These are phyloP conservation scores for Pseudogymnoascus sp. DNA, from an alignment of 2,329 filamentous ascomycete genomes.

Conservation along the genomic window DNA sequence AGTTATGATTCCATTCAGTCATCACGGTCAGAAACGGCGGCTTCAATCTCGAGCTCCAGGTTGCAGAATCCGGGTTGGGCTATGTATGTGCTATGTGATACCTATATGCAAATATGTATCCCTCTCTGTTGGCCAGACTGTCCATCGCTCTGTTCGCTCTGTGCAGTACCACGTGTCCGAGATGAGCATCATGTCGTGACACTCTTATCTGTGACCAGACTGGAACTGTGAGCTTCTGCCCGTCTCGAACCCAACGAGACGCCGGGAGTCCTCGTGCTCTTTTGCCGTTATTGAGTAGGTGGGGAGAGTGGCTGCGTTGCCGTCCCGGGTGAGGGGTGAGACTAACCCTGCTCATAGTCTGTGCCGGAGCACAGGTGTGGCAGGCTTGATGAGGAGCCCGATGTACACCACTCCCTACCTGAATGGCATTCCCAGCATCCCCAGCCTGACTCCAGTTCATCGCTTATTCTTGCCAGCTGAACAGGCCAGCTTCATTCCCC, in stretches of 20 bases:
- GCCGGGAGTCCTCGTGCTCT: background rate
- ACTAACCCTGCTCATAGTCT: background rate
- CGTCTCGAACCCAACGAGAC: background rate
- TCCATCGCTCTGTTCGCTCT: background rate
- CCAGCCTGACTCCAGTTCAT: background rate
- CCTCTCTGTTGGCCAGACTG: background rate
- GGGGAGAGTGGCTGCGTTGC: background rate
- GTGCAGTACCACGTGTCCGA: background rate
- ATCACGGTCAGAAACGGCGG: background rate
- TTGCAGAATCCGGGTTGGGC: background rate
- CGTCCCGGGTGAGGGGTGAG: background rate
- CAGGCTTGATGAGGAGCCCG: background rate
- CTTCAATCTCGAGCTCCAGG: background rate
- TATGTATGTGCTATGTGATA: background rate
- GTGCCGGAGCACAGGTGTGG: background rate
- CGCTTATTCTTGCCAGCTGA: background rate
- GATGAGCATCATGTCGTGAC: background rate
- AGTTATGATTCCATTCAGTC: background rate
- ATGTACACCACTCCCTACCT: background rate
- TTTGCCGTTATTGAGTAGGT: background rate
- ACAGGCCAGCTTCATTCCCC: background rate
- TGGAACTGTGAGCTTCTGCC: background rate
- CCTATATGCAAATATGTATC: background rate
- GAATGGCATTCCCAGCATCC: background rate
- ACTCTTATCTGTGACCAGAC: background rate